Percentiles rank a stretch among this genome's conserved stretches.
Conservation (phyloP, 2,329 filamentous ascomycete species). For the Gaeumannomyces tritici region DNA sequence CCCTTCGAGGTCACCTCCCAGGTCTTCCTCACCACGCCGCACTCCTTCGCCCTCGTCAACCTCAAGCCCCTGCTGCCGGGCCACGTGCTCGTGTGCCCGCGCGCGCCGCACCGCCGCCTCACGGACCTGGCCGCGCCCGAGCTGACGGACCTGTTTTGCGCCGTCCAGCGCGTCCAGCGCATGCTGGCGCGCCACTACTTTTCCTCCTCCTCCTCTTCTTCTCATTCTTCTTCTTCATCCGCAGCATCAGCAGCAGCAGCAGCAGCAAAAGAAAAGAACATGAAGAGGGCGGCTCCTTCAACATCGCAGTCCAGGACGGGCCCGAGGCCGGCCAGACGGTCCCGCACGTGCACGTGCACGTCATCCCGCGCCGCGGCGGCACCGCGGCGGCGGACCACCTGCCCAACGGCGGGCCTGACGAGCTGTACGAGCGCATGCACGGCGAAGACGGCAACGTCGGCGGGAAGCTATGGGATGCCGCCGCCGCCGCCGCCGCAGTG, state of each 20-base stretch:
- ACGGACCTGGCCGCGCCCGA: conserved; percentile 64
- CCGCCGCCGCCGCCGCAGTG: too few relatives aligned
- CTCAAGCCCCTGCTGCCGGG: conserved; percentile 89
- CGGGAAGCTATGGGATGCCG: conserved; percentile 51
- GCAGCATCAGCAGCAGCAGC: neutral
- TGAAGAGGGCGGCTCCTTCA: conserved; percentile 63
- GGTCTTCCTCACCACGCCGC: conserved; percentile 77
- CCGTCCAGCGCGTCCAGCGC: conserved; percentile 71
- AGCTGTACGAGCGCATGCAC: conserved; percentile 76
- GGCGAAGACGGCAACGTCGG: conserved; percentile 78
- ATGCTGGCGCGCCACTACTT: conserved; percentile 59
- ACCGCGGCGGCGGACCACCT: conserved; percentile 19
- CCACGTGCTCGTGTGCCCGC: conserved; percentile 83
- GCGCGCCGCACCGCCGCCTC: conserved; percentile 58
- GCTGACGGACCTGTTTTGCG: conserved; percentile 73
- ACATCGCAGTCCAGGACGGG: conserved; percentile 93
- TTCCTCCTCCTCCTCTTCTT: conserved; percentile 6
- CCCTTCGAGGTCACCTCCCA: conserved; percentile 69
- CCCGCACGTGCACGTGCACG: conserved; percentile 84
- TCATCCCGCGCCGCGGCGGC: conserved; percentile 59
- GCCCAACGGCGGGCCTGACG: conserved; percentile 52
- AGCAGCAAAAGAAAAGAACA: neutral
- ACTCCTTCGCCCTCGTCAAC: conserved; percentile 86
- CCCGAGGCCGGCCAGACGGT: conserved; percentile 87
- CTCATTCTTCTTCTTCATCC: too few relatives aligned